A percentile compares a stretch with the other conserved stretches of the same genome.
Conservation (phyloP, 1,284 basidiomycete species). For the Austropuccinia psidii region DNA sequence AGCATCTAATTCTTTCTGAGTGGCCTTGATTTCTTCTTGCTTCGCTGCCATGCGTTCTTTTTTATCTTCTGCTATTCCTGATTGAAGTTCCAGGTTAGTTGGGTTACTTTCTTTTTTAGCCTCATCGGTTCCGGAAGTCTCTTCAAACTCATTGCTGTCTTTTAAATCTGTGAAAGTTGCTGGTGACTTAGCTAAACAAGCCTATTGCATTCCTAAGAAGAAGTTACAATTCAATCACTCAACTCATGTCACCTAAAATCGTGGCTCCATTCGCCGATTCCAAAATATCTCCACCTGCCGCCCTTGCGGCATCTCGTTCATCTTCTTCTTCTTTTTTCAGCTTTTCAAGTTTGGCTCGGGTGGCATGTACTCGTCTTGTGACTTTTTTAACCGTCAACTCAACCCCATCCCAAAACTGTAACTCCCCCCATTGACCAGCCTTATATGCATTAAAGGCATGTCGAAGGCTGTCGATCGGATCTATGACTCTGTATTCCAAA, state of each 20-base stretch:
- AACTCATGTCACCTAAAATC: constrained; percentile 26
- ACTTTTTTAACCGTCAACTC: constrained; percentile 76
- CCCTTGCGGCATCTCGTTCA: constrained; percentile 37
- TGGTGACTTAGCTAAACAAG: background rate
- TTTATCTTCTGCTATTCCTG: background rate
- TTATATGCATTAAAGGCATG: constrained; percentile 64
- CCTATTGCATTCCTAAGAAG: constrained; percentile 42
- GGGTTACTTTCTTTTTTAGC: background rate
- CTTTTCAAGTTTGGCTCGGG: constrained; percentile 61
- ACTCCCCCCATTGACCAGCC: constrained; percentile 52
- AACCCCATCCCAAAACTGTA: constrained; percentile 72
- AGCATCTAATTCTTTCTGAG: constrained; percentile 2
- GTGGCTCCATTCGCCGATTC: constrained; percentile 5
- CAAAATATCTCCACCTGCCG: constrained; percentile 37
- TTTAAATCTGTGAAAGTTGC: background rate
- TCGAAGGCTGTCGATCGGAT: constrained; percentile 78
- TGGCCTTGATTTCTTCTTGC: constrained; percentile 5
- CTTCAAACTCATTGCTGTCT: background rate
- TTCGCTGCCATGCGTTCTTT: constrained; percentile 11
- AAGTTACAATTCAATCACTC: constrained; percentile 36
- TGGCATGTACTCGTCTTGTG: constrained; percentile 70
- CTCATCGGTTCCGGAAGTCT: background rate
- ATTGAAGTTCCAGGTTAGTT: background rate
- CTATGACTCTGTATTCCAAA: constrained; percentile 95
- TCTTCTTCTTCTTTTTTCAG: constrained; percentile 77